Percentiles rank a stretch among this genome's conserved stretches.
Evolutionary conservation across 1,139 yeast species (phyloP).

Genomic region (Casaregolazyma lundiana): DNA sequence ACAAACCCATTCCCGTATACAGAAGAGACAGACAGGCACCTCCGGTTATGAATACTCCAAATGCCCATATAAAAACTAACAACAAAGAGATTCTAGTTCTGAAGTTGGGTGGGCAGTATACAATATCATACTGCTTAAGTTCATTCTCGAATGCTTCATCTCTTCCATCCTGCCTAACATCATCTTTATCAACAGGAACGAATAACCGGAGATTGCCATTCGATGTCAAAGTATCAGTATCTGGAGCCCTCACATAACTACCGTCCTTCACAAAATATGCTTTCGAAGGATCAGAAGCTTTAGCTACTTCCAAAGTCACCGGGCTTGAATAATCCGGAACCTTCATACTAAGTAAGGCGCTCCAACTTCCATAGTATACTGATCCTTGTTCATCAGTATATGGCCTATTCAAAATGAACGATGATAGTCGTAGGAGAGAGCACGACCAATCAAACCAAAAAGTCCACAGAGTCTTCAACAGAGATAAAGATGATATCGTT

Average conservation of each 20-base stretch:
- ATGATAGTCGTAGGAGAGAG: conserved; percentile 61
- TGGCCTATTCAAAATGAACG: conserved; percentile 69
- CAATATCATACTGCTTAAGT: conserved; percentile 64
- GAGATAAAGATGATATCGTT: conserved; percentile 5
- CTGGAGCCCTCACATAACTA: conserved; percentile 78
- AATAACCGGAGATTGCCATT: conserved; percentile 60
- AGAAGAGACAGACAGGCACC: conserved; percentile 30
- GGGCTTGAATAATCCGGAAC: conserved; percentile 61
- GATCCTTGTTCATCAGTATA: conserved; percentile 72
- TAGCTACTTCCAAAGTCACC: conserved; percentile 47
- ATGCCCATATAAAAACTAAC: conserved; percentile 62
- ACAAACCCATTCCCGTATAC: conserved; percentile 25
- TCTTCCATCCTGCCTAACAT: conserved; percentile 38
- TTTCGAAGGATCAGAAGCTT: conserved; percentile 17
- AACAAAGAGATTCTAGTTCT: conserved; percentile 53
- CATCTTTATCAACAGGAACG: conserved; percentile 78
- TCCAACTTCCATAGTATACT: conserved; percentile 52
- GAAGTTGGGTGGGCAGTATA: conserved; percentile 82
- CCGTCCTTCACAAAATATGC: conserved; percentile 57
- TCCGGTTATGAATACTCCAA: conserved; percentile 48
- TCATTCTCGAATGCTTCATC: conserved; percentile 38
- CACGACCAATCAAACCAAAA: conserved; percentile 55
- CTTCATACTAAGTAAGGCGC: conserved; percentile 39
- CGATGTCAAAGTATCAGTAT: conserved; percentile 62
- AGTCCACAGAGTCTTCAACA: conserved; percentile 48